Conservation (phyloP, 1,284 basidiomycete genomes). For the Leccinum pachyderme region DNA sequence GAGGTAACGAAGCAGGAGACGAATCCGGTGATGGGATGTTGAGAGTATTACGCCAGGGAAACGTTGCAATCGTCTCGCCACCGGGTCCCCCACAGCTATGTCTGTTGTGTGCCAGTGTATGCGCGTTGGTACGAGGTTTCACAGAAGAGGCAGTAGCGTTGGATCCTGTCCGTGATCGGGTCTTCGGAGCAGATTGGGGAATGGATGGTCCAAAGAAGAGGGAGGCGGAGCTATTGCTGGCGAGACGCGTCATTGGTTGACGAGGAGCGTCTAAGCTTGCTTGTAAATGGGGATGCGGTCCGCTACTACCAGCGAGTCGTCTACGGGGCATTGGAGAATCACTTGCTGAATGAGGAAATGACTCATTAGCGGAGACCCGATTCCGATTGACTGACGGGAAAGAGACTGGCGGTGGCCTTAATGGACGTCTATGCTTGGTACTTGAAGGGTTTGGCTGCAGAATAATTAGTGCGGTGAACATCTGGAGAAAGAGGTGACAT, state of each 20-base stretch:
- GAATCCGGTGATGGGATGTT: conserved; percentile 47
- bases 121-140: conserved; percentile 17
- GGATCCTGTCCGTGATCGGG: conserved; percentile 24
- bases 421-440: conserved; percentile 13
- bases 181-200: conserved; percentile 29
- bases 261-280: conserved; percentile 26
- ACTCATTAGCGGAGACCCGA: conserved; percentile 14
- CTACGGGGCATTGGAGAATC: conserved; percentile 49
- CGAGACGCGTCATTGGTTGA: conserved; percentile 35
- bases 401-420: conserved; percentile 24
- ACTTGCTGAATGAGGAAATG: conserved; percentile 31
- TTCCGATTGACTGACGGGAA: conserved; percentile 35
- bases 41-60: conserved; percentile 46
- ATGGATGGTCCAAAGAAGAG: conserved; percentile 73
- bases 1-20: conserved; percentile 39
- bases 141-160: conserved; percentile 11
- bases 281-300: conserved; percentile 23
- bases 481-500: conserved; percentile 17
- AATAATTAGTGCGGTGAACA: conserved; percentile 8
- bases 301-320: conserved; percentile 39
- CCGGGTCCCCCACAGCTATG: conserved; percentile 57
- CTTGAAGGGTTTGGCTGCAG: conserved; percentile 20
- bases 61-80: conserved; percentile 22
- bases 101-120: conserved; percentile 42
- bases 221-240: conserved; percentile 57